phyloP scores from a whole-genome alignment of 139 green algal species.

The Parachlorella kessleri region DNA sequence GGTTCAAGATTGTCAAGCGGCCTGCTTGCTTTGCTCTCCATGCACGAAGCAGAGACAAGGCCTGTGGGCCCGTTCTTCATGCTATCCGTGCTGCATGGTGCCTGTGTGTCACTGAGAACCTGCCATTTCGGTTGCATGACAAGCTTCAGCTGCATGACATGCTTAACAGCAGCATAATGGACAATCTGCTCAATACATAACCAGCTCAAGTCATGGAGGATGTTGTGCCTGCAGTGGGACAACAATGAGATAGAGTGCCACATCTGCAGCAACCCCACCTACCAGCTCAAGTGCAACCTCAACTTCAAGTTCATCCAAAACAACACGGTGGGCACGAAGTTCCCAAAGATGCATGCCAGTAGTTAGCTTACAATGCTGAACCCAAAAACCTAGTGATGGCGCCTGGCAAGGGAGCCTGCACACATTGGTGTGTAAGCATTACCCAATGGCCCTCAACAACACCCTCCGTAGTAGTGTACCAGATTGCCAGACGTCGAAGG shows the following conservation, averaged over 20 bases:
- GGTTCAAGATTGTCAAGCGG: too few species aligned
- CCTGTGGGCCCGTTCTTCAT: too few species aligned
- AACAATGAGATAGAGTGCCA: not conserved
- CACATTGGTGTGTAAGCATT: not conserved
- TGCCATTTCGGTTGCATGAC: not conserved
- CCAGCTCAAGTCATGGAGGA: not conserved
- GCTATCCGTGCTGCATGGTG: too few species aligned
- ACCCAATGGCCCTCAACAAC: too few species aligned
- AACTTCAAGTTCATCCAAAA: not conserved
- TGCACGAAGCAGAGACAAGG: too few species aligned
- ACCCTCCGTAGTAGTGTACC: too few species aligned
- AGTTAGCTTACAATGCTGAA: too few species aligned
- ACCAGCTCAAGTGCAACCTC: not conserved
- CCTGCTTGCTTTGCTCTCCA: too few species aligned
- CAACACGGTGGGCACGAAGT: not conserved
- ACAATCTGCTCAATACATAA: too few species aligned
- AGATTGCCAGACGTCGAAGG: too few species aligned
- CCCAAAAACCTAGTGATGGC: too few species aligned
- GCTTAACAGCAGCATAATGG: not conserved
- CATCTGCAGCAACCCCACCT: not conserved
- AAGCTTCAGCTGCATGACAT: not conserved
- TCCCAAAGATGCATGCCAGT: too few species aligned
- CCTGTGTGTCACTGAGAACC: not conserved
- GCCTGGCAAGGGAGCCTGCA: not conserved
- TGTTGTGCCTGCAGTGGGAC: not conserved